A percentile compares a stretch with the other conserved stretches of the same genome.
phyloP scores from a whole-genome alignment of 495 filamentous ascomycete species.

The Daldinia vernicosa region DNA sequence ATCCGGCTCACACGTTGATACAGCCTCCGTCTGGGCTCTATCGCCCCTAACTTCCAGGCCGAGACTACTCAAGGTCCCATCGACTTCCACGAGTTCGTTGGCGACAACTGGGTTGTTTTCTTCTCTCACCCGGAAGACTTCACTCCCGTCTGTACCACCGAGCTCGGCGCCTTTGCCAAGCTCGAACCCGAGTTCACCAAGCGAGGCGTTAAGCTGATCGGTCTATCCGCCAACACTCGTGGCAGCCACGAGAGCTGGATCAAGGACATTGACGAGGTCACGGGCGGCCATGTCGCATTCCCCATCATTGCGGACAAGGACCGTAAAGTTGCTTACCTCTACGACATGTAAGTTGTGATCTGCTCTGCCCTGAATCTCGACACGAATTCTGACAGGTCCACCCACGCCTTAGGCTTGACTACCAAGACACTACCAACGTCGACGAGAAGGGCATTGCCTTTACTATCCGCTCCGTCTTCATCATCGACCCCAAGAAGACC shows the following conservation, averaged over 20 bases:
- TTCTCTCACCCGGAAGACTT: conserved; percentile 98
- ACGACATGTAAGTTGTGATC: conserved; percentile 82
- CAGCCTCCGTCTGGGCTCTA: conserved; percentile 86
- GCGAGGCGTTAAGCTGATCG: conserved; percentile 94
- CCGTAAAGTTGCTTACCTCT: conserved; percentile 87
- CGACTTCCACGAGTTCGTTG: conserved; percentile 97
- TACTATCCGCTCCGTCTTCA: conserved; percentile 98
- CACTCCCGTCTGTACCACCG: conserved; percentile 97
- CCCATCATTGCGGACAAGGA: conserved; percentile 98
- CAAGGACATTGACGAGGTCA: conserved; percentile 95
- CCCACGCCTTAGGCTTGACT: conserved; percentile 72
- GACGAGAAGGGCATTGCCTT: conserved; percentile 96
- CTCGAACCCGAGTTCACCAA: conserved; percentile 96
- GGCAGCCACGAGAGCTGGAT: conserved; percentile 79
- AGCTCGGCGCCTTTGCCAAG: conserved; percentile 97
- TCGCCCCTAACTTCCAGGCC: conserved; percentile 92
- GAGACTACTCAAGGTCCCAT: conserved; percentile 91
- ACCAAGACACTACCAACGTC: conserved; percentile 80
- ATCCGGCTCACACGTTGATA: conserved; percentile 11
- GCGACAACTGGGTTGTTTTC: conserved; percentile 91
- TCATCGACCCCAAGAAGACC: conserved; percentile 98
- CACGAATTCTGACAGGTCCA: conserved; percentile 4
- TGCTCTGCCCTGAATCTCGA: not conserved
- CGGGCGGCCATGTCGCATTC: conserved; percentile 81
- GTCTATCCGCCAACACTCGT: conserved; percentile 84